Base-by-base conservation (phyloP, 768 basidiomycete species). In the Termitomyces sp. region DNA sequence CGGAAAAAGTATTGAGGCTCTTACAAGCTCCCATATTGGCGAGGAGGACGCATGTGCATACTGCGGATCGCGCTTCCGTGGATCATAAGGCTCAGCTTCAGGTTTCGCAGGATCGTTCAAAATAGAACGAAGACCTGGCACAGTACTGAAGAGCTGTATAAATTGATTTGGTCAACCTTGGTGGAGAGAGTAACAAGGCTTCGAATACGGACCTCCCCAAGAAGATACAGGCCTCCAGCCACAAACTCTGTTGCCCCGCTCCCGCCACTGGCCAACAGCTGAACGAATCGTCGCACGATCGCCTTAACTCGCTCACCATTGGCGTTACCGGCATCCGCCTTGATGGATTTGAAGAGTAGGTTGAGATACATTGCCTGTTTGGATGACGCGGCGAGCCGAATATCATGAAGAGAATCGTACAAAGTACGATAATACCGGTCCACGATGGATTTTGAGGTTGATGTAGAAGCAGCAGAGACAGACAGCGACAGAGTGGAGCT, bases 361-460 rank as follows among this genome's bases (percentile, higher is more conserved):
- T 98, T 98, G 59, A 99, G 83, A 73, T 96, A 98, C 88, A 98
- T 91, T 6, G 95, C 94, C 71, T 98, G 95, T 70, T 98, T 98
- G 2, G 89, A 90, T 13, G 94, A 94, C 2, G 81, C 79, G 3
- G 88, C 81, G 1, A 99, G 82, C 15, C 96, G 87, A 1, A 79
- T 76, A 67, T 99, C 96, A 53, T 90, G 85, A 5, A 99, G 77
- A 2, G 94, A 94, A n/a, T 88, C 85, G 66, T 98, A 99, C 0
- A 99, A 78, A 0, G 93, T 86, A 44, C 94, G 88, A 75, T 89
- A 92, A 70, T 87, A 92, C 18, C 90, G 78, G 64, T 89, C 83
- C 4, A 80, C 74, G 11, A 90, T 79, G 2, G 84, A 77, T 63
- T 80, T 81, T 35, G 81, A 74, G 0, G 82, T 74, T 0, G 81